phyloP scores from a whole-genome alignment of 1,284 basidiomycete species.

The Ustilago sp. region DNA sequence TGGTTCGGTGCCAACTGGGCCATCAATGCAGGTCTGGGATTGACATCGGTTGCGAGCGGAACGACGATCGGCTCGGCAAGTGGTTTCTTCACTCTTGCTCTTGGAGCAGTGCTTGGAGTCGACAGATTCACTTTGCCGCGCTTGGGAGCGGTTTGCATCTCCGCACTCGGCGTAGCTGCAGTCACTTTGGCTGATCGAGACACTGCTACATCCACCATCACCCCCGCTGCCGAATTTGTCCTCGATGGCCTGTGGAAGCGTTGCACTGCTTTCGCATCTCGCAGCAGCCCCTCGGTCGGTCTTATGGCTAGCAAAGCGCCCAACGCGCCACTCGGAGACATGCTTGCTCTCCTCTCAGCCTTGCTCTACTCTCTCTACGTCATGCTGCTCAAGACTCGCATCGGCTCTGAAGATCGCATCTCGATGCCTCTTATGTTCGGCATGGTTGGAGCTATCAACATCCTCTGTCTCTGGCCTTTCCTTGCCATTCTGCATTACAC shows the following conservation, averaged over 20 bases:
- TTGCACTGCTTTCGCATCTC: background rate
- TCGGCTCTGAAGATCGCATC: constrained; percentile 71
- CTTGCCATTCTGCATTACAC: constrained; percentile 83
- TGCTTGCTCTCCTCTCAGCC: constrained; percentile 64
- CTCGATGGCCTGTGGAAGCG: constrained; percentile 37
- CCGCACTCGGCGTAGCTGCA: constrained; percentile 85
- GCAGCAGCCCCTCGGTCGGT: background rate
- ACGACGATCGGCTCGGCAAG: constrained; percentile 75
- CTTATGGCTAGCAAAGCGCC: constrained; percentile 21
- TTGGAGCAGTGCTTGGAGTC: constrained; percentile 86
- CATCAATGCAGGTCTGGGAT: constrained; percentile 63
- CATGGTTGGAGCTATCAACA: constrained; percentile 86
- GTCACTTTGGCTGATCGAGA: constrained; percentile 74
- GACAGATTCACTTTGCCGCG: constrained; percentile 83
- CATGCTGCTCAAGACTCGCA: constrained; percentile 80
- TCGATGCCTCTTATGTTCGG: constrained; percentile 72
- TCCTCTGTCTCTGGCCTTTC: constrained; percentile 83
- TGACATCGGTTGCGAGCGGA: constrained; percentile 66
- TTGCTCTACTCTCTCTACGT: constrained; percentile 88
- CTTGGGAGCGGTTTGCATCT: constrained; percentile 82
- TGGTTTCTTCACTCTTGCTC: constrained; percentile 90
- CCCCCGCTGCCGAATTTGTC: background rate
- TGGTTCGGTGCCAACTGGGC: constrained; percentile 69
- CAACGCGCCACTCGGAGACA: constrained; percentile 61
- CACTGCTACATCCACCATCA: constrained; percentile 24